Base-by-base conservation (phyloP, 2,329 filamentous ascomycete species). In the Fusarium sororula region DNA sequence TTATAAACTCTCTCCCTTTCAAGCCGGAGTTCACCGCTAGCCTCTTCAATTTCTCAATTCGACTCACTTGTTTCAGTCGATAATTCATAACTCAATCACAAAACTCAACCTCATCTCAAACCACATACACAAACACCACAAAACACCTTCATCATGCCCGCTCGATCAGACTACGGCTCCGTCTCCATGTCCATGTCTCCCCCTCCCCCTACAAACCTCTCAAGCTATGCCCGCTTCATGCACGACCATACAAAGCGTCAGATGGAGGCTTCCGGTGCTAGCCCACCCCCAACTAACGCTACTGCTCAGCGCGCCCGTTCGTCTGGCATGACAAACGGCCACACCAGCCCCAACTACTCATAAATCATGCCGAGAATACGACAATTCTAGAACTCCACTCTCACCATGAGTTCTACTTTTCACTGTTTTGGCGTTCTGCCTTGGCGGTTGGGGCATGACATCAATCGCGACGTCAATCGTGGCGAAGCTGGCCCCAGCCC, bases 221-320 rank as follows among this genome's bases (percentile, higher is more conserved):
- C 86, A 11, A 88, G 81, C 57, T 92, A 92, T 75, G 83, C 90
- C 20, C 86, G 86, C 68, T 88, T 85, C 64, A 92, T 92, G 88
- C 89, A 90, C 78, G 85, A 88, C 62, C 89, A 92, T 82, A 92
- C 90, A 70, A 90, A 90, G 84, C 84, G 86, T 63, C 90, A 91
- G 79, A 91, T 92, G 88, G 89, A 92, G 70, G 84, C 85, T 8
- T 84, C 85, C 17, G 84, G 87, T 3, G 76, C 78, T 32, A 70
- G 67, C 38, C 65, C 69, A 15, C 51, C 72, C 37, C 58, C 72
- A 26, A 39, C 47, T 47, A 67, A 63, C 48, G 59, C 73, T 50
- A 66, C 73, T 53, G 57, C 72, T 42, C 51, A 56, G 17, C 63
- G 72, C 18, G 55, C 64, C 18, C 68, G 39, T 20, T 70, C 75